Conservation (phyloP, 2,329 filamentous ascomycete genomes). For the Monilinia polystroma region DNA sequence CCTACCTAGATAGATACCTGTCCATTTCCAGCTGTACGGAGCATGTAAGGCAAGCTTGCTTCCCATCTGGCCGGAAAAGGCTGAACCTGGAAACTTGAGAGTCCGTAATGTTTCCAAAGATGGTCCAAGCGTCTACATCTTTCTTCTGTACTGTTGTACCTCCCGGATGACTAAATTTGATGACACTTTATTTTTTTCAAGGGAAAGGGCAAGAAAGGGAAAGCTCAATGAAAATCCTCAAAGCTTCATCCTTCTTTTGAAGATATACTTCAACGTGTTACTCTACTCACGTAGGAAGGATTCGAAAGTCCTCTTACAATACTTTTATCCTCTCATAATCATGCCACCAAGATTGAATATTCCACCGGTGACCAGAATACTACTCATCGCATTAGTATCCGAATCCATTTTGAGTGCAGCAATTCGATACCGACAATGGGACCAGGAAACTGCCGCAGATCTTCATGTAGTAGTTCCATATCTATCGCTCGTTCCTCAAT, state of each 20-base stretch:
- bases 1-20: no score
- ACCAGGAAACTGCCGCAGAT: conserved; percentile 50
- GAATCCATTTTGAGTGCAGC: conserved; percentile 81
- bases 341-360: conserved; percentile 88
- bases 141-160: no score
- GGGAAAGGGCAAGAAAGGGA: neutral
- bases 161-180: neutral
- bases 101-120: no score
- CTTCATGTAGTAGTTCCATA: conserved; percentile 74
- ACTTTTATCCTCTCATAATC: conserved; percentile 23
- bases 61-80: no score
- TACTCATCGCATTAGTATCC: conserved; percentile 71
- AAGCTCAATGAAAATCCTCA: conserved; percentile 9
- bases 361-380: conserved; percentile 81
- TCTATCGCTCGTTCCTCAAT: conserved; percentile 79
- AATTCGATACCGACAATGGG: conserved; percentile 71
- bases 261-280: neutral
- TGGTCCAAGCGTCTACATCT: neutral
- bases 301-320: neutral
- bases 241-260: conserved; percentile 3
- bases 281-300: neutral
- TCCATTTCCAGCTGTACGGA: no score
- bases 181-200: conserved; percentile 3
- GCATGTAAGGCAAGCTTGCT: no score
- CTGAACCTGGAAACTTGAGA: no score